Conservation (phyloP, 106 monocot genomes). For the Gastrodia elata region DNA sequence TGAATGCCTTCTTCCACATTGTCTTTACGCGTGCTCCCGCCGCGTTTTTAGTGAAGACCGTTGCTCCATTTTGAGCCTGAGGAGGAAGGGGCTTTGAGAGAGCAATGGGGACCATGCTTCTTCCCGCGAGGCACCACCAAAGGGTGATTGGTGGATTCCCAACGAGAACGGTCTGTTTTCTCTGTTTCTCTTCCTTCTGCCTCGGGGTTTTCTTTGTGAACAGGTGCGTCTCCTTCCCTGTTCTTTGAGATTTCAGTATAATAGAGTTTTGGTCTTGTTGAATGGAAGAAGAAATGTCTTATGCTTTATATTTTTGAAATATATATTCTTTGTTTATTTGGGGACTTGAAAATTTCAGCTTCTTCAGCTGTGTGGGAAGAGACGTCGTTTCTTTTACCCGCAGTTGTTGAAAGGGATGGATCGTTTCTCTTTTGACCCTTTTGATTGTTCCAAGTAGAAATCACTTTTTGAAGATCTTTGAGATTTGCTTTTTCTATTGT, state of each 20-base stretch:
- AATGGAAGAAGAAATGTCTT: background rate
- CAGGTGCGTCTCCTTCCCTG: constrained; percentile 5
- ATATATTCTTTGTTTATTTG: background rate
- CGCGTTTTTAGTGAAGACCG: background rate
- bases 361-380: background rate
- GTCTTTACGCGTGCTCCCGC: background rate
- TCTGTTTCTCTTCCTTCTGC: constrained; percentile 12
- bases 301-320: background rate
- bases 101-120: constrained; percentile 1
- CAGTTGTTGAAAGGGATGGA: background rate
- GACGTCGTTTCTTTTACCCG: background rate
- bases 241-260: background rate
- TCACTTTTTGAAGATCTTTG: background rate
- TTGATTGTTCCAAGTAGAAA: background rate
- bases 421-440: background rate
- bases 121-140: background rate
- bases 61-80: background rate
- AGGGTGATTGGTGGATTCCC: constrained; percentile 1
- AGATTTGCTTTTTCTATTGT: too few relatives aligned
- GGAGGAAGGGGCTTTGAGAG: background rate
- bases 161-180: constrained; percentile 5
- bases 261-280: background rate
- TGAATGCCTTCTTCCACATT: background rate
- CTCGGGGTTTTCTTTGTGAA: constrained; percentile 16
- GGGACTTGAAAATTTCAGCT: background rate